phyloP scores from a whole-genome alignment of 2,329 filamentous ascomycete species.

The Rutstroemia sp. region DNA sequence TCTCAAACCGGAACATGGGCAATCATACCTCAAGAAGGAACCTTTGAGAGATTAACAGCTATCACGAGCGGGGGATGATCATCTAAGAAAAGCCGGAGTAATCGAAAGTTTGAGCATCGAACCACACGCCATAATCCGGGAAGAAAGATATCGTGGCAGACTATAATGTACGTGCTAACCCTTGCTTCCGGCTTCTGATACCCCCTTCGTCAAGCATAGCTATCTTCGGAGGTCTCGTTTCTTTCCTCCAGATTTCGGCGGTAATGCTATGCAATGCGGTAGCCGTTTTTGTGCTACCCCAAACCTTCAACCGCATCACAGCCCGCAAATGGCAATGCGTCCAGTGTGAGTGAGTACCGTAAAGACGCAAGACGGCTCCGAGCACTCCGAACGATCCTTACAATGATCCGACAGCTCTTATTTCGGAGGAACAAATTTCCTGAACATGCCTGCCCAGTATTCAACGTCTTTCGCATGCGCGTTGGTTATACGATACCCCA shows the following conservation, averaged over 20 bases:
- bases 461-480: constrained; percentile 2
- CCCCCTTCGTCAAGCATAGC: neutral
- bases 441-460: neutral
- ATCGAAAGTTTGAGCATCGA: neutral
- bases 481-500: neutral
- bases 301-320: too few relatives aligned
- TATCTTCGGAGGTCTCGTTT: neutral
- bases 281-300: neutral
- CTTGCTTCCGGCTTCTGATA: neutral
- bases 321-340: too few relatives aligned
- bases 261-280: neutral
- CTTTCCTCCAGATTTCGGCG: neutral
- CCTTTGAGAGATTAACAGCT: neutral
- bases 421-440: constrained; percentile 10
- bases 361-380: neutral
- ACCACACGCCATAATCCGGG: neutral
- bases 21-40: constrained; percentile 1
- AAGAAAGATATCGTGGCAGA: constrained; percentile 1
- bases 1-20: constrained; percentile 1
- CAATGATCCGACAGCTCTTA: neutral
- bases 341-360: neutral
- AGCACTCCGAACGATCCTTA: neutral
- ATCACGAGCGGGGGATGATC: constrained; percentile 4
- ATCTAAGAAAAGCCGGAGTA: neutral
- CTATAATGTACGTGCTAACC: neutral